Conservation (phyloP, 768 basidiomycete species). For the Hypsizygus marmoreus region DNA sequence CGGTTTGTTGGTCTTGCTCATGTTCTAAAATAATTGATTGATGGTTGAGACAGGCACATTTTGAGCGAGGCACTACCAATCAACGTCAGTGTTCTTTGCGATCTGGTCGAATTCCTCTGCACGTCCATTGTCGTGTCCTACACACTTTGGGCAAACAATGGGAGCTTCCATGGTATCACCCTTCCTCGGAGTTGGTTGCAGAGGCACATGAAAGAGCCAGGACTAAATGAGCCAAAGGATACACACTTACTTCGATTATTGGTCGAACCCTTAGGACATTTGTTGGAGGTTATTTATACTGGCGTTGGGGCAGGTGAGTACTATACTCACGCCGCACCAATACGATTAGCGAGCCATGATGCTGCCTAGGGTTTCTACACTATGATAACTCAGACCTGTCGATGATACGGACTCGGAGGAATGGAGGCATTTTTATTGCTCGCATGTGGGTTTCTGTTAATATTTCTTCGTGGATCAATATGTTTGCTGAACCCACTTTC, state of each 20-base stretch:
- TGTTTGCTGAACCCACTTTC: neutral
- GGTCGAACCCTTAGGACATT: slow-evolving; percentile 17
- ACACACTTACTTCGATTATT: slow-evolving; percentile 10
- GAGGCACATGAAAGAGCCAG: slow-evolving; percentile 17
- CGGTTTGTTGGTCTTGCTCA: slow-evolving; percentile 30
- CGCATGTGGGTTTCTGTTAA: slow-evolving; percentile 44
- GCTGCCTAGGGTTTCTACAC: slow-evolving; percentile 27
- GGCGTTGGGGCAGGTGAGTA: slow-evolving; percentile 28
- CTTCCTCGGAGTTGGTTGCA: slow-evolving; percentile 59
- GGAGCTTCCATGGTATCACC: slow-evolving; percentile 44
- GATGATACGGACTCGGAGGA: slow-evolving; percentile 16
- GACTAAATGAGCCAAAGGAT: slow-evolving; percentile 7
- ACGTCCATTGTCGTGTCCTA: slow-evolving; percentile 39
- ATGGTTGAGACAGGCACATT: slow-evolving; percentile 44
- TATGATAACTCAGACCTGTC: slow-evolving; percentile 24
- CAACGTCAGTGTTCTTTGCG: slow-evolving; percentile 51
- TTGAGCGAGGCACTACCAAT: slow-evolving; percentile 37
- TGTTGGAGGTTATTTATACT: slow-evolving; percentile 30
- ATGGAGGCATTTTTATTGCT: slow-evolving; percentile 43
- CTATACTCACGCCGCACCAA: neutral
- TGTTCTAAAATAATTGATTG: neutral
- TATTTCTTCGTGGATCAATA: neutral
- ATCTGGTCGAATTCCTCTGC: slow-evolving; percentile 51
- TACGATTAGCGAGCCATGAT: neutral
- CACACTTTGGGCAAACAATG: slow-evolving; percentile 18